Conservation (phyloP, 164 flowering plant species). For the Akebia trifoliata region DNA sequence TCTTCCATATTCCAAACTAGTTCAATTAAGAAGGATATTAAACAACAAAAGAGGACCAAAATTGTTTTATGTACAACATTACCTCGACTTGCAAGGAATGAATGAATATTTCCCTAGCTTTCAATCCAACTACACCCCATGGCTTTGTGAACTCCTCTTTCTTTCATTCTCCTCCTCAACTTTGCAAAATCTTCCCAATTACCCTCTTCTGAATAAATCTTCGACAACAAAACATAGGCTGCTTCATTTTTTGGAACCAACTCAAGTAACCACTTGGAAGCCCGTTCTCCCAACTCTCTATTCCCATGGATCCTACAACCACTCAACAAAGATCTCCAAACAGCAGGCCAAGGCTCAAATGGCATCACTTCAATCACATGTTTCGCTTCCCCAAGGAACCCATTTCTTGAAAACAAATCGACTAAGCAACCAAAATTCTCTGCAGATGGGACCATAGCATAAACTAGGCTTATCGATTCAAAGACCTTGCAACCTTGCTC, state of each 20-base stretch:
- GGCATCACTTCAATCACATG: conserved; percentile 44
- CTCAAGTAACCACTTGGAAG: conserved; percentile 28
- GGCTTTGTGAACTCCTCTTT: conserved; percentile 24
- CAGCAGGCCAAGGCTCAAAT: conserved; percentile 47
- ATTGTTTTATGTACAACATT: too few relatives aligned
- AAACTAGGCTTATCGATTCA: conserved; percentile 27
- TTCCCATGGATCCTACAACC: conserved; percentile 50
- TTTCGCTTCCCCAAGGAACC: conserved; percentile 44
- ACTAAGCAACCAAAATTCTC: conserved; percentile 44
- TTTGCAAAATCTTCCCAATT: conserved; percentile 42
- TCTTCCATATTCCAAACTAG: too few relatives aligned
- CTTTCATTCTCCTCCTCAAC: conserved; percentile 25
- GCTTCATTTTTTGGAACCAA: conserved; percentile 40
- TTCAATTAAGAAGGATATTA: too few relatives aligned
- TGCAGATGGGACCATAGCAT: conserved; percentile 36
- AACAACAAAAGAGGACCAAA: too few relatives aligned
- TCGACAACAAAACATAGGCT: conserved; percentile 30
- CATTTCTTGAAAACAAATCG: conserved; percentile 51
- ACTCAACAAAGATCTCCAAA: conserved; percentile 50
- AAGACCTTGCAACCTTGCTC: conserved; percentile 36
- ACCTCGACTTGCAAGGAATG: neutral
- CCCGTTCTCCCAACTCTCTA: conserved; percentile 37
- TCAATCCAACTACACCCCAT: conserved; percentile 42
- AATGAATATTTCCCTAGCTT: conserved; percentile 7
- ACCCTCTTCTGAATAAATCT: conserved; percentile 35